phyloP scores from a whole-genome alignment of 2,329 filamentous ascomycete species.

The Herpotrichia juniperi region DNA sequence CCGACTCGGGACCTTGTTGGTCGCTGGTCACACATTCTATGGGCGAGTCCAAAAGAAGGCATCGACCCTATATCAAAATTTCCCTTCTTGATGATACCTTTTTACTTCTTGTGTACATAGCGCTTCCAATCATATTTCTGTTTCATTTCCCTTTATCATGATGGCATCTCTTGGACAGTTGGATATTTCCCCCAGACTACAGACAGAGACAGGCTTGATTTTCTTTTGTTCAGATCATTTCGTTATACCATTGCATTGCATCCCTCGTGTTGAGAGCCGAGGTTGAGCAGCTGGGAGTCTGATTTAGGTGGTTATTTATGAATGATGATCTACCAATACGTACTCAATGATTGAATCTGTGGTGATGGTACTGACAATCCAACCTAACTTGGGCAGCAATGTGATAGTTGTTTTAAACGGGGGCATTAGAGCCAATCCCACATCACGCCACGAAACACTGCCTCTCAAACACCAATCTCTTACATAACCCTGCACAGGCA shows the following conservation, averaged over 20 bases:
- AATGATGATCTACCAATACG: background rate
- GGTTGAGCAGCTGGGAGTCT: conserved; percentile 9
- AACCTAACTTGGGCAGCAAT: too few relatives aligned
- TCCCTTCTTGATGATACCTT: background rate
- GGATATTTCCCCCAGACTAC: background rate
- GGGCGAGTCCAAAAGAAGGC: conserved; percentile 3
- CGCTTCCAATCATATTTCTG: background rate
- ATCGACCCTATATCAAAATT: conserved; percentile 9
- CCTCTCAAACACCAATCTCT: too few relatives aligned
- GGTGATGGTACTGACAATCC: too few relatives aligned
- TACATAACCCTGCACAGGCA: too few relatives aligned
- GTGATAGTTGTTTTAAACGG: too few relatives aligned
- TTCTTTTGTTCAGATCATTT: background rate
- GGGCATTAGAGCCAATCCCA: too few relatives aligned
- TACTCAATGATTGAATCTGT: too few relatives aligned
- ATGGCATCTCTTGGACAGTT: background rate
- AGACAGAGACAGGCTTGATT: background rate
- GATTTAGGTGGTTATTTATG: conserved; percentile 1
- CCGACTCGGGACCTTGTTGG: conserved; percentile 36
- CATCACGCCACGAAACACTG: too few relatives aligned
- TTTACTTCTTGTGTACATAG: conserved; percentile 7
- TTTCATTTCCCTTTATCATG: background rate
- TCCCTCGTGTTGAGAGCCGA: conserved; percentile 9
- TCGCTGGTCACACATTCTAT: conserved; percentile 42
- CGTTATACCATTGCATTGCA: conserved; percentile 14